Percentiles rank a stretch among this genome's conserved stretches.
phyloP scores from a whole-genome alignment of 106 monocot species.

The Ottelia alismoides region DNA sequence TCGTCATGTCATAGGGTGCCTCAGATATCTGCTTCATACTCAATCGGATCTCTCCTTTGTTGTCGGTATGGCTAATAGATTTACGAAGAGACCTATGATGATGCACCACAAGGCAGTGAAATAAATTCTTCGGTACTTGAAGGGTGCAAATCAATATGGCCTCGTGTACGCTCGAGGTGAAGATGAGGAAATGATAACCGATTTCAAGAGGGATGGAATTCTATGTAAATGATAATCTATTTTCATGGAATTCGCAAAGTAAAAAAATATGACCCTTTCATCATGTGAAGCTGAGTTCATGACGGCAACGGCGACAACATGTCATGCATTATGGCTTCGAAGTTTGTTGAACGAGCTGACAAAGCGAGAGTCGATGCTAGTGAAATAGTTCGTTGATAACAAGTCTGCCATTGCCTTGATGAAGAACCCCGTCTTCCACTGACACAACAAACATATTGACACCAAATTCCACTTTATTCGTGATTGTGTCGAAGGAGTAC shows the following conservation, averaged over 20 bases:
- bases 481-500: slow-evolving; percentile 5
- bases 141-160: slow-evolving; percentile 6
- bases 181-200: background rate
- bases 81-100: slow-evolving; percentile 6
- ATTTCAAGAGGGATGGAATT: background rate
- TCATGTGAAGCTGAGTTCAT: background rate
- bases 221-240: slow-evolving; percentile 1
- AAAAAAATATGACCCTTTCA: background rate
- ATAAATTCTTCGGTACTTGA: slow-evolving; percentile 13
- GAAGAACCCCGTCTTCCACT: slow-evolving; percentile 8
- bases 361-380: background rate
- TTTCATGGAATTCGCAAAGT: slow-evolving; percentile 5
- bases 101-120: slow-evolving; percentile 15
- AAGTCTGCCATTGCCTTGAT: slow-evolving; percentile 8
- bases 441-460: slow-evolving; percentile 1
- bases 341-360: background rate
- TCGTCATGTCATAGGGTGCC: slow-evolving; percentile 6
- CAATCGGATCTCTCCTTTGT: slow-evolving; percentile 9
- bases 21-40: slow-evolving; percentile 7
- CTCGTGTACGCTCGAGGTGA: background rate
- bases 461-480: background rate
- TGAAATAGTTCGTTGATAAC: background rate
- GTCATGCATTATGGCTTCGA: background rate
- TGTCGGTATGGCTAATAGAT: slow-evolving; percentile 5
- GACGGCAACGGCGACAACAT: background rate